These are phyloP conservation scores for Dipteronia sinensis DNA, from an alignment of 345 rosid species.

Conservation along the genomic window DNA sequence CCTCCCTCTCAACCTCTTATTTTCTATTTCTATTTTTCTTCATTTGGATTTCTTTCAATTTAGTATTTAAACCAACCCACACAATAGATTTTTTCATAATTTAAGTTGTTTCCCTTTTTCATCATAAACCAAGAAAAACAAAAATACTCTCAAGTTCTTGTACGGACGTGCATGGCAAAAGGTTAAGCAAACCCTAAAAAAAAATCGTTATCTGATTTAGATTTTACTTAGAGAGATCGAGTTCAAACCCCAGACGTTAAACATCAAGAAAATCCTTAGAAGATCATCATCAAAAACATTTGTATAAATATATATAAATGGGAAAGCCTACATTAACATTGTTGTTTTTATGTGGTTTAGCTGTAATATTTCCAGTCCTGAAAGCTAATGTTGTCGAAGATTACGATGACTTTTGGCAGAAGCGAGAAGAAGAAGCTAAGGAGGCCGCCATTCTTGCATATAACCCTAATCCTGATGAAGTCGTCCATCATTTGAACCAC, in stretches of 20 bases:
- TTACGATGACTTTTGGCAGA: conserved; percentile 44
- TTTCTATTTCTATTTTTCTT: not conserved
- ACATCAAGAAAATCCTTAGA: too few relatives aligned
- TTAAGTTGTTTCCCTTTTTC: not conserved
- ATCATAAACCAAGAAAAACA: not conserved
- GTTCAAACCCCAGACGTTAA: too few relatives aligned
- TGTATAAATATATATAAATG: not conserved
- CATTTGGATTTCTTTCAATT: conserved; percentile 12
- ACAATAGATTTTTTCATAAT: not conserved
- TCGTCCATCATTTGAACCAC: conserved; percentile 26
- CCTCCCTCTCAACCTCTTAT: conserved; percentile 31
- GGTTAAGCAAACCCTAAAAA: not conserved
- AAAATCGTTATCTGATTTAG: too few relatives aligned
- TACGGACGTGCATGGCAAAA: not conserved
- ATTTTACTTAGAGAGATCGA: too few relatives aligned
- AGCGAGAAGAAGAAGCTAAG: conserved; percentile 34
- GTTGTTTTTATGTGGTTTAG: conserved; percentile 19
- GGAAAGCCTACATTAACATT: not conserved
- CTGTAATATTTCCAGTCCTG: conserved; percentile 2
- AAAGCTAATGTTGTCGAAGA: conserved; percentile 29
- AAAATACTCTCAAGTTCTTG: too few relatives aligned
- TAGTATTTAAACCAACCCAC: conserved; percentile 4
- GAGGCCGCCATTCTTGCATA: conserved; percentile 30
- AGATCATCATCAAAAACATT: too few relatives aligned
- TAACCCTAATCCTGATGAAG: conserved; percentile 32